phyloP scores from a whole-genome alignment of 1,284 basidiomycete species.

The Amylostereum areolatum region DNA sequence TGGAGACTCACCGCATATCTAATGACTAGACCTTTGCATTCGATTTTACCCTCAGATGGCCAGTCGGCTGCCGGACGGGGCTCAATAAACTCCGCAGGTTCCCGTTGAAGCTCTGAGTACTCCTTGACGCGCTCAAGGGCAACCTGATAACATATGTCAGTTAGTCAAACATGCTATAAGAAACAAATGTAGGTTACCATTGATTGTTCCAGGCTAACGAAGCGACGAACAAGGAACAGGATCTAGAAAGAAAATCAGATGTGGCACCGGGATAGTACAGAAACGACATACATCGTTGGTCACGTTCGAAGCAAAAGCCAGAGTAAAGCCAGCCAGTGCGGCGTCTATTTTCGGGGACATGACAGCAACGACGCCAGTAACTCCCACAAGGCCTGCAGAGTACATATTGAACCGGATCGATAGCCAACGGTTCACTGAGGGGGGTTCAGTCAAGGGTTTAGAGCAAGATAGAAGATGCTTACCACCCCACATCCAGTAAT shows the following conservation, averaged over 20 bases:
- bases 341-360: conserved; percentile 68
- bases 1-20: conserved; percentile 71
- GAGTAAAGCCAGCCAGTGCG: conserved; percentile 76
- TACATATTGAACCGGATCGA: conserved; percentile 81
- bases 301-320: conserved; percentile 77
- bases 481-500: conserved; percentile 88
- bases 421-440: conserved; percentile 71
- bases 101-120: conserved; percentile 75
- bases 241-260: conserved; percentile 31
- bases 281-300: conserved; percentile 57
- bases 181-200: conserved; percentile 57
- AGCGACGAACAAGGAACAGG: conserved; percentile 56
- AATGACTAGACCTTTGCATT: conserved; percentile 78
- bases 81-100: conserved; percentile 78
- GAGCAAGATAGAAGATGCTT: conserved; percentile 17
- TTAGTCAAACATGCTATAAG: background rate
- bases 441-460: too few species aligned
- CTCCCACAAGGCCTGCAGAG: conserved; percentile 66
- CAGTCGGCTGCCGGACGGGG: conserved; percentile 80
- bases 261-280: conserved; percentile 19
- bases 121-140: conserved; percentile 90
- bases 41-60: conserved; percentile 75
- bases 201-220: conserved; percentile 84
- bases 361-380: conserved; percentile 67
- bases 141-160: conserved; percentile 40